Evolutionary conservation across 768 basidiomycete genomes (phyloP).

Genomic region (Lactarius pseudohatsudake): DNA sequence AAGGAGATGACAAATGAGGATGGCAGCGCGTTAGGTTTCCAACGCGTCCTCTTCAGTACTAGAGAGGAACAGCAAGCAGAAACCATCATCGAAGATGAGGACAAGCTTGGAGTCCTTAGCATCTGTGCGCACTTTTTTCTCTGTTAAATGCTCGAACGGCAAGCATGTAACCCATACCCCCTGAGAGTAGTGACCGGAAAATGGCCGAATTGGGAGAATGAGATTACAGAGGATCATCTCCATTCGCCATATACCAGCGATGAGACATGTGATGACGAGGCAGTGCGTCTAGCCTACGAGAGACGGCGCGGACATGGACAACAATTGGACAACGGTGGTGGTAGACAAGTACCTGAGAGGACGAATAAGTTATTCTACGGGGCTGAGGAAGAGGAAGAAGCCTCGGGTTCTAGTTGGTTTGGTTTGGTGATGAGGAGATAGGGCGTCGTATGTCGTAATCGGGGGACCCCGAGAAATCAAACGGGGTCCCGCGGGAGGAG

Average conservation of each 20-base stretch:
- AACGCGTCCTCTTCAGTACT: constrained; percentile 35
- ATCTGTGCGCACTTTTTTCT: constrained; percentile 38
- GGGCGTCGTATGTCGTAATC: constrained; percentile 19
- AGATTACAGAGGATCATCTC: constrained; percentile 15
- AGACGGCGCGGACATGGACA: constrained; percentile 12
- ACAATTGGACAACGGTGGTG: neutral
- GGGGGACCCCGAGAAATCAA: constrained; percentile 33
- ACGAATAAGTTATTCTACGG: constrained; percentile 27
- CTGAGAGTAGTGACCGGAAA: constrained; percentile 26
- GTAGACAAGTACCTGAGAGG: constrained; percentile 24
- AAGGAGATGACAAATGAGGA: constrained; percentile 30
- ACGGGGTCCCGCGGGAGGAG: constrained; percentile 32
- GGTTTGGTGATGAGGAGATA: constrained; percentile 15
- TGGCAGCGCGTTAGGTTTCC: constrained; percentile 28
- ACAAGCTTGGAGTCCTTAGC: constrained; percentile 51
- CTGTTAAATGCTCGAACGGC: constrained; percentile 5
- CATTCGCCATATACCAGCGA: constrained; percentile 27
- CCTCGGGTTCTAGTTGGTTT: constrained; percentile 21
- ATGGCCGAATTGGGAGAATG: constrained; percentile 11
- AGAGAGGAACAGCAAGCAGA: constrained; percentile 39
- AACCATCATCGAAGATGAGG: constrained; percentile 43
- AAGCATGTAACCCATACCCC: constrained; percentile 12
- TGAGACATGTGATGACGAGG: constrained; percentile 29
- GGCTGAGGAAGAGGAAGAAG: constrained; percentile 25
- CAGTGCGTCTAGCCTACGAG: constrained; percentile 24